Percentiles rank a stretch among this genome's conserved stretches.
phyloP scores from a whole-genome alignment of 1,139 yeast species.

The Candida sojae region DNA sequence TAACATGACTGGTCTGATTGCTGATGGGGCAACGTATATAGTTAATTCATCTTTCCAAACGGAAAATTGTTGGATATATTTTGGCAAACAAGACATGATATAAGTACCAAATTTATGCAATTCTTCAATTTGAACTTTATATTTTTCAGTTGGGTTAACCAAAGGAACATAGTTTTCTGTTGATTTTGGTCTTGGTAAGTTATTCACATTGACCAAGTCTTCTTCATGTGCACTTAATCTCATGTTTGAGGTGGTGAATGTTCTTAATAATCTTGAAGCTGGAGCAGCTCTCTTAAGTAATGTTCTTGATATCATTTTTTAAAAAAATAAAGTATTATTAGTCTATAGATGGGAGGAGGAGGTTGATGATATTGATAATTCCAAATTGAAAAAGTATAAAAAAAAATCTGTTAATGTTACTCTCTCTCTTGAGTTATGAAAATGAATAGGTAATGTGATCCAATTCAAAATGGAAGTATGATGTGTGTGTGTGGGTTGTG shows the following conservation, averaged over 20 bases:
- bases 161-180: conserved; percentile 51
- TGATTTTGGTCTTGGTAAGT: conserved; percentile 43
- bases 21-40: conserved; percentile 74
- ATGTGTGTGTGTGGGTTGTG: neutral
- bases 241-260: conserved; percentile 12
- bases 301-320: conserved; percentile 7
- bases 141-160: conserved; percentile 78
- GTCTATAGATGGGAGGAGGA: neutral
- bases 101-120: conserved; percentile 84
- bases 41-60: conserved; percentile 92
- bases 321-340: too few species aligned
- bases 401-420: too few species aligned
- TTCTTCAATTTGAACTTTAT: conserved; percentile 67
- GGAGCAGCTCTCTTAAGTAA: conserved; percentile 5
- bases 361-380: neutral
- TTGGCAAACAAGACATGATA: conserved; percentile 77
- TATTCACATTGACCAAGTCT: conserved; percentile 38
- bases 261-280: conserved; percentile 8
- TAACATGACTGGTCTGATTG: conserved; percentile 66
- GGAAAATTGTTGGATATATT: conserved; percentile 77
- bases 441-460: neutral
- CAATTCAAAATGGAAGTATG: neutral
- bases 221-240: conserved; percentile 20
- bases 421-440: neutral
- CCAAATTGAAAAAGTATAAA: neutral